phyloP scores from a whole-genome alignment of 306 rosid species.

The Fragaria ananassa region DNA sequence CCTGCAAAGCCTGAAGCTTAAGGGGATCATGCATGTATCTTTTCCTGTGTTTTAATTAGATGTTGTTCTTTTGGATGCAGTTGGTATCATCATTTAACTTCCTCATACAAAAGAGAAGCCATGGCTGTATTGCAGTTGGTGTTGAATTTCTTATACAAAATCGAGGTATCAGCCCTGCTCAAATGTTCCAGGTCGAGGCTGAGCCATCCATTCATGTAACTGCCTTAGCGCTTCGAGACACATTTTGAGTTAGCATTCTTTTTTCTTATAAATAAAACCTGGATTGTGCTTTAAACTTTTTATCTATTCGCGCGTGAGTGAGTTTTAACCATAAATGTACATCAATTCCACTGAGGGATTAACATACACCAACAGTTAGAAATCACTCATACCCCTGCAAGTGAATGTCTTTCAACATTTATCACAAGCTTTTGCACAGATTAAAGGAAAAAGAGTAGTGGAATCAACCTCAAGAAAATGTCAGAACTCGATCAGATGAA shows the following conservation, averaged over 20 bases:
- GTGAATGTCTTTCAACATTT: not conserved
- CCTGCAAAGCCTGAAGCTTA: constrained; percentile 17
- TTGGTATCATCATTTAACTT: not conserved
- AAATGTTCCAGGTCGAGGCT: not conserved
- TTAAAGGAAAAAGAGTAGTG: not conserved
- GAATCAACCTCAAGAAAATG: too few relatives aligned
- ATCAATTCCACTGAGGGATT: not conserved
- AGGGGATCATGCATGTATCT: not conserved
- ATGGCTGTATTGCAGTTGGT: not conserved
- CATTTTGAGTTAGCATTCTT: not conserved
- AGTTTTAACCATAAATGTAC: not conserved
- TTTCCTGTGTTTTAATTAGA: not conserved
- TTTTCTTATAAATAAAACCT: not conserved
- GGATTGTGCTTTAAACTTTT: not conserved
- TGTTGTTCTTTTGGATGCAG: not conserved
- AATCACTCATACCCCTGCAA: not conserved
- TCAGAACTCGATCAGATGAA: too few relatives aligned
- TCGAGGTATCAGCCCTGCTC: not conserved
- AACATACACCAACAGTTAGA: not conserved
- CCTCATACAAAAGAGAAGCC: not conserved
- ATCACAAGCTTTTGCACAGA: not conserved
- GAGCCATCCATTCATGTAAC: not conserved
- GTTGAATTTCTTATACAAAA: not conserved
- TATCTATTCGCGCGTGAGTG: not conserved
- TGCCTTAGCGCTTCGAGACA: not conserved